Conservation (phyloP, 805 yeast genomes). For the Suhomyces vadensis region DNA sequence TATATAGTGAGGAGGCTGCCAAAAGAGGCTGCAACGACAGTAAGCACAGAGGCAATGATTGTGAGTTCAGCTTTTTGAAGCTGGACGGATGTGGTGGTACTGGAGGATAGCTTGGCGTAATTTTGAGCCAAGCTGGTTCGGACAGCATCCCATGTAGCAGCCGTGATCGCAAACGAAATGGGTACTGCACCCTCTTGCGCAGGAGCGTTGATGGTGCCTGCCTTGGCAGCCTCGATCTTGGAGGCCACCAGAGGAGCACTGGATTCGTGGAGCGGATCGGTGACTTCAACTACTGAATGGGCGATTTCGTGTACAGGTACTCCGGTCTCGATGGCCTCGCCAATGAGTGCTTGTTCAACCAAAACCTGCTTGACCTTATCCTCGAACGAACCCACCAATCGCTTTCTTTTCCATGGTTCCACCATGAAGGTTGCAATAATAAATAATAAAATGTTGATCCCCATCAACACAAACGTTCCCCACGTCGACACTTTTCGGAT, state of each 20-base stretch:
- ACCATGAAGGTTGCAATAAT: conserved; percentile 79
- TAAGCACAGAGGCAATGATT: conserved; percentile 14
- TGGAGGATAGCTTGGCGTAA: conserved; percentile 18
- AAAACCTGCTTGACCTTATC: conserved; percentile 59
- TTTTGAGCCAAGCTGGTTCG: conserved; percentile 11
- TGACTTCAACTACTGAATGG: neutral
- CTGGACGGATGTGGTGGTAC: conserved; percentile 16
- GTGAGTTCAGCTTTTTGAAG: conserved; percentile 24
- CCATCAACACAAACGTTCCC: conserved; percentile 94
- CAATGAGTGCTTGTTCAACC: conserved; percentile 11
- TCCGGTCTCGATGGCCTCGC: neutral
- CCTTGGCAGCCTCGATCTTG: too few species aligned
- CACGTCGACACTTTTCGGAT: conserved; percentile 92
- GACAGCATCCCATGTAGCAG: conserved; percentile 16
- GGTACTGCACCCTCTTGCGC: neutral
- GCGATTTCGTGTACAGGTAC: too few species aligned
- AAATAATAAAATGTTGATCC: conserved; percentile 75
- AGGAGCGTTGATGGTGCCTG: too few species aligned
- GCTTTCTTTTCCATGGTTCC: conserved; percentile 91
- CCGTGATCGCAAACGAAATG: neutral
- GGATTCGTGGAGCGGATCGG: neutral
- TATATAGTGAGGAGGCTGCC: conserved; percentile 22
- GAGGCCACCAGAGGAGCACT: neutral
- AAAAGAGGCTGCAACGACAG: conserved; percentile 18
- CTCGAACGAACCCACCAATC: conserved; percentile 82